Base-by-base conservation (phyloP, 2,329 filamentous ascomycete species). In the Truncatella angustata region DNA sequence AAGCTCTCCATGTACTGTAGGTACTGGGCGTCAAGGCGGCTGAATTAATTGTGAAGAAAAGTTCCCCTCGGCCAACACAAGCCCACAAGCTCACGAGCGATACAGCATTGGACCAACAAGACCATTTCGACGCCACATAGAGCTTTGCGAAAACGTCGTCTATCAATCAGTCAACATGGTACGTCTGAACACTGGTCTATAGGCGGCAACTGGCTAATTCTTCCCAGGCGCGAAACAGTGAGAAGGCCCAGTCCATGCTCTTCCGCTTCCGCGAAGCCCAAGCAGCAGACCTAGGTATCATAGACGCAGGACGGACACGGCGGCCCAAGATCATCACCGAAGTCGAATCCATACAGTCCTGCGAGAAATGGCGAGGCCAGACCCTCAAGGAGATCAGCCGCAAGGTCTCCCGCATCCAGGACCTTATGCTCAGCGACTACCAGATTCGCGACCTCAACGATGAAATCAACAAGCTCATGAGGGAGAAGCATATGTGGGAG, bases 241-340 rank as follows among this genome's bases (percentile, higher is more conserved):
- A 97, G 81, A 99, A 97, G 73, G 93, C 94, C 66, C 94, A 99
- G 79, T 97, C 92, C 44, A 99, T 99, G 93, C 93, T 99, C 72
- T 99, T 97, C 78, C 93, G 94, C 80, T 99, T 99, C 80, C 91
- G 94, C 71, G 94, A 96, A 67, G 90, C 93, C 63, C 94, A 97
- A 82, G 93, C 93, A 60, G 91, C 91, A 58, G 92, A 97, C 74
- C 82, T 97, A 44, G 93, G 93, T 66, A 97, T 97, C 71, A 90
- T 99, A 73, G 93, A 97, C 77, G 88, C 88, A 24, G 89, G 91
- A 54, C 90, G 92, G 56, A 88, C 91, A 7, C 90, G 92, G 10
- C 91, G 94, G 2, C 94, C 94, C 49, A 95, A 93, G 72, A 82
- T 87, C 58, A 97, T 97, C 70, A 95, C 91, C 42, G 85, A 91